Percentiles rank a stretch among this genome's conserved stretches.
Conservation (phyloP, 441 rosid species). For the Croton laevigatus region DNA sequence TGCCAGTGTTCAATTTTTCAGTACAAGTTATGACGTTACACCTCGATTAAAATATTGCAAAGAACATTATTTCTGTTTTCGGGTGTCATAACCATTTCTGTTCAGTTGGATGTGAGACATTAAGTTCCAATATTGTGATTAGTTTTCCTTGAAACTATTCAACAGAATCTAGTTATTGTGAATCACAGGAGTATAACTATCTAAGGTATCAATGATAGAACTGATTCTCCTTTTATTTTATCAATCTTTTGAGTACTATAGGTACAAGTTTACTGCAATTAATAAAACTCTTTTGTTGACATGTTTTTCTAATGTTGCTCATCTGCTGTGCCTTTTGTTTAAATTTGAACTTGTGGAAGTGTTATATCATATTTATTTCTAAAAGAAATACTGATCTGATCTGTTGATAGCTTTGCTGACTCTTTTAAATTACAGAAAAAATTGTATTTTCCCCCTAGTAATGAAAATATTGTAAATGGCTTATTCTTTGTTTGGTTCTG, state of each 20-base stretch:
- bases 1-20: background rate
- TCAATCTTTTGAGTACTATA: background rate
- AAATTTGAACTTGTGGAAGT: background rate
- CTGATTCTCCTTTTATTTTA: constrained; percentile 1
- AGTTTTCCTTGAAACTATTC: background rate
- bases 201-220: background rate
- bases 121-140: background rate
- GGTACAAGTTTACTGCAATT: no score
- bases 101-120: background rate
- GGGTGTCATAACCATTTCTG: no score
- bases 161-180: background rate
- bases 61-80: no score
- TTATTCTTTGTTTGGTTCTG: background rate
- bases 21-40: no score
- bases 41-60: no score
- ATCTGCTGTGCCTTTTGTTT: background rate
- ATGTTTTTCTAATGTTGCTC: background rate
- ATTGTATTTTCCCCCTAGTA: background rate
- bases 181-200: background rate
- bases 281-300: background rate
- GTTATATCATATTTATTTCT: background rate
- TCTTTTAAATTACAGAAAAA: background rate
- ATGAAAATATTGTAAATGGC: background rate
- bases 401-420: background rate
- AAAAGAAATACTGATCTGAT: background rate